A percentile compares a stretch with the other conserved stretches of the same genome.
Conservation (phyloP, 2,329 filamentous ascomycete species). For the Helotiales sp. region DNA sequence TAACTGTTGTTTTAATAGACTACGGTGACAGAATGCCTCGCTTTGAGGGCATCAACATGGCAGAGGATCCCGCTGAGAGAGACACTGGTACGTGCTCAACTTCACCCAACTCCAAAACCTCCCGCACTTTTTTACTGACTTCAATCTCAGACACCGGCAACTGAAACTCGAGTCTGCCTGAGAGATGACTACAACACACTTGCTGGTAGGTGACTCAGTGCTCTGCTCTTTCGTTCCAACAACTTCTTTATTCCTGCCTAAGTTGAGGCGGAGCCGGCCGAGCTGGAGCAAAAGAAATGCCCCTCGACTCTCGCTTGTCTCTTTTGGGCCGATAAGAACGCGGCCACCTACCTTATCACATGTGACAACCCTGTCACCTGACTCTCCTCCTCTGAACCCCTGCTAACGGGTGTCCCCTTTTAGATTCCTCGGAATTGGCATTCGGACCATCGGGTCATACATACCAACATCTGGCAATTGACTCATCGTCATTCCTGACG, state of each 20-base stretch:
- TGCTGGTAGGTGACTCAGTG: constrained; percentile 21
- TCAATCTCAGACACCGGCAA: constrained; percentile 14
- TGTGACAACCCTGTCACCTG: constrained; percentile 13
- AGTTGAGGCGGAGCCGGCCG: constrained; percentile 12
- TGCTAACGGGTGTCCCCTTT: not conserved
- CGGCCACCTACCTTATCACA: constrained; percentile 6
- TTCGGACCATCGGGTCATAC: not conserved
- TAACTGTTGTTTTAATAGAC: constrained; percentile 8
- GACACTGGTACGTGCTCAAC: constrained; percentile 18
- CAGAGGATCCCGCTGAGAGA: constrained; percentile 4
- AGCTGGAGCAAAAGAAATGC: not conserved
- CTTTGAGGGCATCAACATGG: constrained; percentile 14
- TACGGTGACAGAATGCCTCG: constrained; percentile 17
- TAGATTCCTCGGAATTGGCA: constrained; percentile 9
- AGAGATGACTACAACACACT: constrained; percentile 9
- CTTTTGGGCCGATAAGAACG: not conserved
- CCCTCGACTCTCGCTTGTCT: not conserved
- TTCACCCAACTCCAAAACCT: constrained; percentile 1
- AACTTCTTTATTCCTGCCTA: constrained; percentile 13
- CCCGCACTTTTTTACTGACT: constrained; percentile 11
- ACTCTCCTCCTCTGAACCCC: not conserved
- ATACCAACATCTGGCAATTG: not conserved
- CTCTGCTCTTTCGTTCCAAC: not conserved
- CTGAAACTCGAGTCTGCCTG: constrained; percentile 17
- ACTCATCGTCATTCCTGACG: constrained; percentile 6